phyloP scores from a whole-genome alignment of 352 stramenopile species.

The Phytophthora hybrid region DNA sequence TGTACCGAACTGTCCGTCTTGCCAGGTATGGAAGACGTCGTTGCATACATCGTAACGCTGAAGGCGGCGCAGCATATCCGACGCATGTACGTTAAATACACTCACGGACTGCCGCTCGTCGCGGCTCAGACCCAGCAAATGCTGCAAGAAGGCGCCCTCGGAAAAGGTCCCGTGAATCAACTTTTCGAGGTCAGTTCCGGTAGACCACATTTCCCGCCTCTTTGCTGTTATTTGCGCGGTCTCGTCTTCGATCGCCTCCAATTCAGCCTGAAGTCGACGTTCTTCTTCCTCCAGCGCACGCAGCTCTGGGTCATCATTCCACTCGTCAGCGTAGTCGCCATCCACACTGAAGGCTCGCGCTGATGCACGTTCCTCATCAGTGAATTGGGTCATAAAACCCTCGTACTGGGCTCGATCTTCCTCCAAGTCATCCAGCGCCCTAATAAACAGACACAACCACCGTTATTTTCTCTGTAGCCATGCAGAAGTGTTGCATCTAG shows the following conservation, averaged over 20 bases:
- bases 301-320: slow-evolving; percentile 57
- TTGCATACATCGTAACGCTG: slow-evolving; percentile 92
- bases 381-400: slow-evolving; percentile 61
- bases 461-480: slow-evolving; percentile 1
- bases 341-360: slow-evolving; percentile 29
- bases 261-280: slow-evolving; percentile 52
- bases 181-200: slow-evolving; percentile 72
- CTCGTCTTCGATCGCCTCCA: slow-evolving; percentile 69
- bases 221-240: slow-evolving; percentile 61
- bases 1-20: slow-evolving; percentile 89
- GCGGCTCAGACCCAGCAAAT: slow-evolving; percentile 72
- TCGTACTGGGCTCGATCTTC: slow-evolving; percentile 66
- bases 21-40: slow-evolving; percentile 93
- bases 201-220: slow-evolving; percentile 77
- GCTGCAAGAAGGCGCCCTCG: slow-evolving; percentile 81
- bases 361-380: slow-evolving; percentile 36
- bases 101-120: slow-evolving; percentile 81
- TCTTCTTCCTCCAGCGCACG: slow-evolving; percentile 74
- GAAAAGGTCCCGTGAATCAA: slow-evolving; percentile 77
- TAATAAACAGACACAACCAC: slow-evolving; percentile 25
- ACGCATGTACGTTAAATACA: slow-evolving; percentile 83
- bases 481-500: background rate
- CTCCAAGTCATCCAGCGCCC: slow-evolving; percentile 54
- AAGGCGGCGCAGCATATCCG: slow-evolving; percentile 78
- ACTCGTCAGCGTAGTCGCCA: slow-evolving; percentile 47